Conservation (phyloP, 31 red algal species). For the Porphyra umbilicalis region DNA sequence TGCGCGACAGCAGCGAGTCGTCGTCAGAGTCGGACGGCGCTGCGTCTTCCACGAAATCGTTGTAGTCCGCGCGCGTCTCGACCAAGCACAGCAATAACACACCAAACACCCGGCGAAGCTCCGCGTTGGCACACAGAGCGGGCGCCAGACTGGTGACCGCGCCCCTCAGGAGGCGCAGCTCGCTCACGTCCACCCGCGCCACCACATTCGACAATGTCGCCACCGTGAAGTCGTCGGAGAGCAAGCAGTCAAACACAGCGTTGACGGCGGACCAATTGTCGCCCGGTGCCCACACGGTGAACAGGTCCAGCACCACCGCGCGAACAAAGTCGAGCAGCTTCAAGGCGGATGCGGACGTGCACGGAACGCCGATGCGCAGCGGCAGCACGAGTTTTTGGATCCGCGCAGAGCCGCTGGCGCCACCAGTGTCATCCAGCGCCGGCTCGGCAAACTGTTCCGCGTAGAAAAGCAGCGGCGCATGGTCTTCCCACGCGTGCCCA, state of each 20-base stretch:
- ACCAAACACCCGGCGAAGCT: neutral
- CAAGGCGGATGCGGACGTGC: neutral
- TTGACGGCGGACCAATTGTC: neutral
- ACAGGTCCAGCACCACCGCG: neutral
- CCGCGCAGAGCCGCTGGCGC: too few species aligned
- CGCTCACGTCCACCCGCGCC: neutral
- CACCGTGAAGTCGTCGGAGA: neutral
- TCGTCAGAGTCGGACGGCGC: neutral
- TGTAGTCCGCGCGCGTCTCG: neutral
- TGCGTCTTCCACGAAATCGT: neutral
- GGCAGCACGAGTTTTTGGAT: neutral
- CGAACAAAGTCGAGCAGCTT: neutral
- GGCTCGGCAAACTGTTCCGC: neutral
- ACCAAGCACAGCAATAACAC: neutral
- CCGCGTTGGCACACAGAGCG: neutral
- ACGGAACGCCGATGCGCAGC: neutral
- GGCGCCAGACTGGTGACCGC: neutral
- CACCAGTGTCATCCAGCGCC: neutral
- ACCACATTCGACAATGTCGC: neutral
- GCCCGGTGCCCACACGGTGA: neutral
- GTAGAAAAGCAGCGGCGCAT: neutral
- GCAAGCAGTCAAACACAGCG: neutral
- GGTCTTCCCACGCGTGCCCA: neutral
- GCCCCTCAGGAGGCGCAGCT: neutral
- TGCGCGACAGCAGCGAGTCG: neutral